Base-by-base conservation (phyloP, 192 early-diverging fungal genomes). In the Entomortierella beljakovae region DNA sequence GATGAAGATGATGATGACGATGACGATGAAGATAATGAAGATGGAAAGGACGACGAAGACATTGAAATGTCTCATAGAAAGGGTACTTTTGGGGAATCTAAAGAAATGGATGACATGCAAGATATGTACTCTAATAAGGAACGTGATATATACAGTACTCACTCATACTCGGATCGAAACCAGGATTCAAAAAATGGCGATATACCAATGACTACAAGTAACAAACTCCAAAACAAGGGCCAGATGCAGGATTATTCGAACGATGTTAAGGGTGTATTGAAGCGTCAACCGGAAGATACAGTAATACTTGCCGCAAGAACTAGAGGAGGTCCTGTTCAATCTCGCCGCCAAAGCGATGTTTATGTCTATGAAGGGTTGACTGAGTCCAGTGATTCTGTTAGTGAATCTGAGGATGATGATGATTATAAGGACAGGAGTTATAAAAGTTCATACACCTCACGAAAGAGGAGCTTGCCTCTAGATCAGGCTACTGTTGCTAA, bases 1-100 rank as follows among this genome's bases (percentile, higher is more conserved):
- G 71, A 66, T 0, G 62, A 65, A 13, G 71, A 74, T 50, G 51
- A 70, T 23, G 48, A 61, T 29, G 52, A 54, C 1, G 53, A 64
- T 9, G 65, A 58, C 56, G 62, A 46, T 9, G 46, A 64, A 23
- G 62, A 52, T 22, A 23, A 52, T 22, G 50, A 52, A 7, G 7
- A 52, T 16, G 25, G 10, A 9, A 52, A 23, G 31, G 28, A 8
- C 53, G 29, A 50, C 8, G 18, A 6, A n/a, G 49, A 50, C 49
- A n/a, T 16, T 5, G n/a, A 50, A 18, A 26, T 6, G 23, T 9
- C 51, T 28, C 7, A 16, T 13, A 26, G 15, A 20, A 57, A 10
- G 6, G 54, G 34, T 16, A 32, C 20, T 9, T n/a, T 4, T n/a
- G 31, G 34, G 32, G 54, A n/a, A 32, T 11, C 13, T 3, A 31